Evolutionary conservation across 257 asterid genomes (phyloP), one percentile per base, ranked within the genome.

Genomic region (Coffea eugenioides): DNA sequence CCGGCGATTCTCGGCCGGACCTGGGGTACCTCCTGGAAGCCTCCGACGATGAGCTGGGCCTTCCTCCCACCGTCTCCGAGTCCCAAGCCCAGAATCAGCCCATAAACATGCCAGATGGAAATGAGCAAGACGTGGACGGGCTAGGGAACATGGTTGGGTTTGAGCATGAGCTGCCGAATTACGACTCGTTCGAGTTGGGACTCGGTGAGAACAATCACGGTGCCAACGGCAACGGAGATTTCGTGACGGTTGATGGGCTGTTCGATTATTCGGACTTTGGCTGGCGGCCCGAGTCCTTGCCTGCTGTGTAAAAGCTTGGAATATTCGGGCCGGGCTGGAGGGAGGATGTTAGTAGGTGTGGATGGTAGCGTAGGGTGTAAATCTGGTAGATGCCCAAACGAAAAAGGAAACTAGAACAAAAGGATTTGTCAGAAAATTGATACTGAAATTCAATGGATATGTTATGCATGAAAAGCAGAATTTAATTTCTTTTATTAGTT

Each of bases 21-120:
- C 85, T 88, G 1, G 89, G 89, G 3, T 88, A 77, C 73, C 89
- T 88, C 25, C 84, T 88, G 43, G 91, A 68, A 16, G 91, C 91
- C 10, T 86, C 91, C 2, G 89, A 88, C 67, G 88, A 88, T 65
- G 91, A 88, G 73, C 85, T 88, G n/a, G 91, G 91, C 49, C 84
- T 88, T 20, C 91, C 91, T 0, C 88, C 91, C 1, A 69, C 83
- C 1, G 62, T 16, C 3, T 39, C 84, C 34, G 49, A 75, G 10
- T 31, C 77, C 11, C 74, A n/a, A 8, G 27, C 43, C 27, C 41
- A 61, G 65, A n/a, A 21, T 27, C 76, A 69, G 57, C 41, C 80
- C 27, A 13, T 4, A 16, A 25, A 69, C 25, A 7, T 64, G 6
- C 15, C 84, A 8, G 41, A 7, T 12, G 77, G 59, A 1, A 71